Evolutionary conservation across 73 alveolate genomes (phyloP).

Genomic region (Symbiodinium natans): DNA sequence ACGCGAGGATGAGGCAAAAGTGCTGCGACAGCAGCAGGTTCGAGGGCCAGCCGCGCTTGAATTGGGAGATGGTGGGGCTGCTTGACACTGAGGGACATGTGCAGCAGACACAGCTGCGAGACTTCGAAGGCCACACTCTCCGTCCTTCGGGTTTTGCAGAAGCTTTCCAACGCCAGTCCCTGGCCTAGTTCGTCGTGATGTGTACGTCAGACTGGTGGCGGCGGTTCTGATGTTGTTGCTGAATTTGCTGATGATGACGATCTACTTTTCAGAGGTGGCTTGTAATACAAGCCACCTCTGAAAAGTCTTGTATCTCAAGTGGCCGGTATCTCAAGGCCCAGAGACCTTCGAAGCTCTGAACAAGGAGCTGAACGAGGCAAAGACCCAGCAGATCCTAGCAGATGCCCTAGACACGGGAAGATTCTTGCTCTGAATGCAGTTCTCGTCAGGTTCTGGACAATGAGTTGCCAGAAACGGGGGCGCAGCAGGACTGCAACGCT

Average conservation of each 20-base stretch:
- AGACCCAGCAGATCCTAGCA: too few relatives aligned
- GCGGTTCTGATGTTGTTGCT: neutral
- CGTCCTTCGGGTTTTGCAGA: slow-evolving; percentile 87
- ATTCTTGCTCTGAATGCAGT: too few relatives aligned
- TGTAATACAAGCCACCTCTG: too few relatives aligned
- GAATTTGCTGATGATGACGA: neutral
- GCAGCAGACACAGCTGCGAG: neutral
- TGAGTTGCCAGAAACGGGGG: slow-evolving; percentile 74
- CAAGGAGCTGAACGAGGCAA: slow-evolving; percentile 71
- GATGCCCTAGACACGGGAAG: too few relatives aligned
- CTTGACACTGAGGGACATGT: too few relatives aligned
- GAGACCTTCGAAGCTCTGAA: slow-evolving; percentile 66
- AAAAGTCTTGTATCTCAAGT: too few relatives aligned
- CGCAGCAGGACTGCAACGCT: slow-evolving; percentile 66
- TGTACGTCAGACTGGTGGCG: neutral
- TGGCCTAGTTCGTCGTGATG: neutral
- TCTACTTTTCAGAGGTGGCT: too few relatives aligned
- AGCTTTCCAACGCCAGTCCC: slow-evolving; percentile 77
- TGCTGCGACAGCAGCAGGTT: slow-evolving; percentile 88
- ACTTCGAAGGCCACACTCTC: slow-evolving; percentile 42
- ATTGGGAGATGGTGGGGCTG: too few relatives aligned
- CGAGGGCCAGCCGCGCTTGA: too few relatives aligned
- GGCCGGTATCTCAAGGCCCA: slow-evolving; percentile 37
- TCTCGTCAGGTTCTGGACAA: slow-evolving; percentile 33
- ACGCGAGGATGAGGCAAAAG: slow-evolving; percentile 77